phyloP scores from a whole-genome alignment of 352 stramenopile genomes.

The Pythium folliculosum region DNA sequence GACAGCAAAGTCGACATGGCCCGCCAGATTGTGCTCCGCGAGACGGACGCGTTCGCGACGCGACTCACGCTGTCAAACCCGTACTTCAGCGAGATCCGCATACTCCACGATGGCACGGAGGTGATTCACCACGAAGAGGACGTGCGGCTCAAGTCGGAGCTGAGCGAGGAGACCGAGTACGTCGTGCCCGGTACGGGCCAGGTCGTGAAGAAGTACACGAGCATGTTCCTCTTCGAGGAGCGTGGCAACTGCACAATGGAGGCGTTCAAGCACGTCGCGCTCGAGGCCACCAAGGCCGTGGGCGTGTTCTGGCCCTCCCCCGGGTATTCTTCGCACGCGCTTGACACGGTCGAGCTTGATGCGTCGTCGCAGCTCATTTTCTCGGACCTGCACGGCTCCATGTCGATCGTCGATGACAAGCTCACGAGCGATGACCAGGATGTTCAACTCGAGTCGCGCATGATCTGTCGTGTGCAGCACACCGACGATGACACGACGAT shows the following conservation, averaged over 20 bases:
- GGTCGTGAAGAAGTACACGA: constrained; percentile 71
- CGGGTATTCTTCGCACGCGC: constrained; percentile 36
- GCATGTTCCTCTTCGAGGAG: constrained; percentile 63
- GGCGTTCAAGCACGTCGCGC: constrained; percentile 41
- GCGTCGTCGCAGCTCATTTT: constrained; percentile 47
- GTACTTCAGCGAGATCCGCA: constrained; percentile 41
- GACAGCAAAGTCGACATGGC: constrained; percentile 66
- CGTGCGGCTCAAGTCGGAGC: constrained; percentile 38
- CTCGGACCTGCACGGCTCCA: constrained; percentile 39
- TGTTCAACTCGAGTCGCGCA: constrained; percentile 58
- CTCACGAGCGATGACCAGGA: constrained; percentile 21
- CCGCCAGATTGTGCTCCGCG: constrained; percentile 49
- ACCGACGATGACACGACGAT: constrained; percentile 40
- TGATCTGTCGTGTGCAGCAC: constrained; percentile 50
- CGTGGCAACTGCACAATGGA: constrained; percentile 38
- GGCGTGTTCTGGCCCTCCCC: constrained; percentile 59
- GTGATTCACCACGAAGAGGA: constrained; percentile 36
- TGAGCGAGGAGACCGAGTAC: constrained; percentile 25
- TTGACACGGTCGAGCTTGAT: constrained; percentile 40
- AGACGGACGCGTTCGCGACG: constrained; percentile 43
- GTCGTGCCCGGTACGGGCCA: constrained; percentile 33
- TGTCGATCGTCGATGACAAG: constrained; percentile 40
- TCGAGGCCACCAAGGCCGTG: constrained; percentile 49
- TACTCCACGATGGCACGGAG: constrained; percentile 60
- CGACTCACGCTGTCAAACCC: constrained; percentile 30